phyloP scores from a whole-genome alignment of 2,329 filamentous ascomycete species.

The Aspergillus aculeatinus region DNA sequence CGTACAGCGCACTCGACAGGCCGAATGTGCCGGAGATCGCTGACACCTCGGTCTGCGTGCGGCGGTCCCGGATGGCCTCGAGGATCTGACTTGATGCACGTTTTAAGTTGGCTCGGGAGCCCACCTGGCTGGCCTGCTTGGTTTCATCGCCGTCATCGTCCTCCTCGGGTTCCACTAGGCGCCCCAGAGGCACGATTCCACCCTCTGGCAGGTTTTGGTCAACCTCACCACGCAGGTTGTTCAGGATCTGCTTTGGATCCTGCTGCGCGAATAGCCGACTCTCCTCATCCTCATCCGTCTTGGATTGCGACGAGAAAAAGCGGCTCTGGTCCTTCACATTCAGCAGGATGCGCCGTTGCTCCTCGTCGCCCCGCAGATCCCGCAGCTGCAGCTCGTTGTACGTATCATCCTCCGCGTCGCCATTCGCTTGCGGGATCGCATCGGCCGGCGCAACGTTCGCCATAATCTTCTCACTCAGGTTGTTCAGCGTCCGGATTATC shows the following conservation, averaged over 20 bases:
- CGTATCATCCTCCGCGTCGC: constrained; percentile 69
- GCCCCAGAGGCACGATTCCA: constrained; percentile 68
- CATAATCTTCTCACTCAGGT: constrained; percentile 89
- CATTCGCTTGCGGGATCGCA: constrained; percentile 62
- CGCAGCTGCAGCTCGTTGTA: constrained; percentile 73
- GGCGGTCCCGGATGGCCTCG: constrained; percentile 58
- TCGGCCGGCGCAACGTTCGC: constrained; percentile 80
- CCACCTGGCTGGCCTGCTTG: constrained; percentile 56
- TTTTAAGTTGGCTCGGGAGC: constrained; percentile 66
- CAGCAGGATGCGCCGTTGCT: constrained; percentile 76
- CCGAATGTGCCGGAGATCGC: constrained; percentile 44
- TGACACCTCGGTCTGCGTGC: constrained; percentile 43
- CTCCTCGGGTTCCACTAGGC: constrained; percentile 53
- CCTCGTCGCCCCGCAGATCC: constrained; percentile 73
- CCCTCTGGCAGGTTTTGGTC: constrained; percentile 45
- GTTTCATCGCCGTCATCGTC: constrained; percentile 59
- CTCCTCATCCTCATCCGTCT: constrained; percentile 43
- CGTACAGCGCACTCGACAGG: constrained; percentile 54
- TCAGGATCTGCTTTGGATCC: constrained; percentile 66
- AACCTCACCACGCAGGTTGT: constrained; percentile 63
- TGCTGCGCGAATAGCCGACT: constrained; percentile 66
- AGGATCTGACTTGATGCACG: constrained; percentile 58
- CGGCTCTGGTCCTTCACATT: constrained; percentile 84
- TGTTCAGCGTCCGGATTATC: constrained; percentile 86
- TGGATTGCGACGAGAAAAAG: constrained; percentile 68